Base-by-base conservation (phyloP, 176 grass and related monocot species). In the Lolium perenne region DNA sequence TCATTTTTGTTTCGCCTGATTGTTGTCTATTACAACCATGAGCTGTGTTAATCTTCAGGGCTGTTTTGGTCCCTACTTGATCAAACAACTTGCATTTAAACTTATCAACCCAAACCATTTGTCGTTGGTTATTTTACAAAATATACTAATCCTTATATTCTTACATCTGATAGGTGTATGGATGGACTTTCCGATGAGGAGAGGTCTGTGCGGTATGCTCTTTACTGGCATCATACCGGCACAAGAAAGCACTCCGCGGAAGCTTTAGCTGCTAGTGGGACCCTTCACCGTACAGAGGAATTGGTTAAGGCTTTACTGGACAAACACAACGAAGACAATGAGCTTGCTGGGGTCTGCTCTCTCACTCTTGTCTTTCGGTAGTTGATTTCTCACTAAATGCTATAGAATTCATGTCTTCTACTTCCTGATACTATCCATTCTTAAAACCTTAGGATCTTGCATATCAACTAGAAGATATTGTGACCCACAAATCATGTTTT, bases 291-390 rank as follows among this genome's bases (percentile, higher is more conserved):
- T 70, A 70, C 1, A 32, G 0, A 21, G 17, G 38, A 71, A 45
- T 45, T 71, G 68, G 9, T 71, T 7, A 43, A 43, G 3, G 17
- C 38, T 43, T 38, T 43, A 70, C 38, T 70, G 3, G 67, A 70
- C 38, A 70, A 41, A 41, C 38, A 70, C 67, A 70, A 70, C 4
- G 67, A 70, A 32, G 67, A 70, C 67, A 70, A 70, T 40, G 67
- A 8, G 20, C 67, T 70, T n/a, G 8, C 43, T 0, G 38, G 17
- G 7, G 38, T 70, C 38, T 41, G 32, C 35, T 70, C 9, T 41
- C 17, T 9, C 38, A 70, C 67, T 11, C 15, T 69, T 35, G 32
- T 35, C 32, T 35, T 35, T 35, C 32, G 32, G 32, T 35, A 35
- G 32, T 35, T 35, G 32, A 35, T 35, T 35, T 35, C 32, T 35